A percentile compares a stretch with the other conserved stretches of the same genome.
phyloP scores from a whole-genome alignment of 495 filamentous ascomycete genomes.

The Neurospora sp. region DNA sequence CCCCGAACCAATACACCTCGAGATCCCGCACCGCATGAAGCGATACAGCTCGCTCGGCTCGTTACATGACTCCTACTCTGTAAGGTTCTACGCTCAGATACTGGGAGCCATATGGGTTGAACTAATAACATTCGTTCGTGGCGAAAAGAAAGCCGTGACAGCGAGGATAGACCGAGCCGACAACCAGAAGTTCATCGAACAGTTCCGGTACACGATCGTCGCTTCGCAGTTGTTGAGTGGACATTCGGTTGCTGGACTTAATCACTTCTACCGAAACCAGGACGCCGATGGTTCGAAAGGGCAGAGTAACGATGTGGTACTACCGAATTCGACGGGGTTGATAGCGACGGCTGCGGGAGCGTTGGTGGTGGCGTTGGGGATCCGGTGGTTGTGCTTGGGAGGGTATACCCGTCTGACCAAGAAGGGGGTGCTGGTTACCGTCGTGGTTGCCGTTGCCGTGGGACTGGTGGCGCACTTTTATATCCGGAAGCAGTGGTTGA shows the following conservation, averaged over 20 bases:
- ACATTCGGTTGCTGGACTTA: slow-evolving; percentile 31
- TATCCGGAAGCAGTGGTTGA: slow-evolving; percentile 71
- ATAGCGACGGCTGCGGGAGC: slow-evolving; percentile 42
- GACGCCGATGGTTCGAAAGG: not conserved
- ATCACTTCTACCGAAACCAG: slow-evolving; percentile 7
- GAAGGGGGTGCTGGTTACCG: slow-evolving; percentile 32
- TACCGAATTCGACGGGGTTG: slow-evolving; percentile 31
- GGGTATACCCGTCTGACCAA: slow-evolving; percentile 38
- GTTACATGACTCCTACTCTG: slow-evolving; percentile 28
- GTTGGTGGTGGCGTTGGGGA: slow-evolving; percentile 61
- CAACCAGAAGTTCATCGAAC: slow-evolving; percentile 82
- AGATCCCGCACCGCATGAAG: slow-evolving; percentile 29
- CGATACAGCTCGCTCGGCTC: slow-evolving; percentile 26
- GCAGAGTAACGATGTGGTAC: not conserved
- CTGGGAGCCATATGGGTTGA: not conserved
- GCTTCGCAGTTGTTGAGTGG: slow-evolving; percentile 84
- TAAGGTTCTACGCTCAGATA: not conserved
- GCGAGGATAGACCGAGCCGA: slow-evolving; percentile 71
- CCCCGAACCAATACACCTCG: slow-evolving; percentile 50
- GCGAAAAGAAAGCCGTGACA: slow-evolving; percentile 45
- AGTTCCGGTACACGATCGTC: slow-evolving; percentile 91
- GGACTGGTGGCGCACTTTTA: slow-evolving; percentile 58
- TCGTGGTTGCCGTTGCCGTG: slow-evolving; percentile 45
- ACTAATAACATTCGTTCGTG: slow-evolving; percentile 5
- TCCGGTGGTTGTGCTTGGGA: slow-evolving; percentile 54